These are phyloP conservation scores for Mucor racemosus DNA, from an alignment of 371 early-diverging fungal species.

Conservation along the genomic window DNA sequence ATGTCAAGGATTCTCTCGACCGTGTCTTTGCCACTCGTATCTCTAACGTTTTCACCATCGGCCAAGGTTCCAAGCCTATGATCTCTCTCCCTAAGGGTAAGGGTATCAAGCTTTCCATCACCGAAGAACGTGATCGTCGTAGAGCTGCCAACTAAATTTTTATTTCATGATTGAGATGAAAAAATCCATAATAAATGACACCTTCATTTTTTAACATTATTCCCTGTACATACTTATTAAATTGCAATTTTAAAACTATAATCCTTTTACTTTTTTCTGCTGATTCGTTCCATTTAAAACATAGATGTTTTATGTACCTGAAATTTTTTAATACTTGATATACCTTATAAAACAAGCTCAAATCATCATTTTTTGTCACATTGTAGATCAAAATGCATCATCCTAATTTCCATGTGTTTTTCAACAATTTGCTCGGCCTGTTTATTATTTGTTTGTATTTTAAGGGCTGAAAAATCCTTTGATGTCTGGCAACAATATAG, in stretches of 20 bases:
- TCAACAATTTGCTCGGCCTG: too few relatives aligned
- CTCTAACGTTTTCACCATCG: slow-evolving; percentile 95
- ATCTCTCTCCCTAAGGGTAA: slow-evolving; percentile 97
- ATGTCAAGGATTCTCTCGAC: slow-evolving; percentile 91
- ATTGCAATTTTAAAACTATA: background rate
- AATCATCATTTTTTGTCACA: too few relatives aligned
- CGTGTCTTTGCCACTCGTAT: slow-evolving; percentile 91
- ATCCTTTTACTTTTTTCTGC: background rate
- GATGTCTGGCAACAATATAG: too few relatives aligned
- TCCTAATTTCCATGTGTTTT: too few relatives aligned
- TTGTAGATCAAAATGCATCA: too few relatives aligned
- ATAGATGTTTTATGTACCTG: too few relatives aligned
- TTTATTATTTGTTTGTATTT: too few relatives aligned
- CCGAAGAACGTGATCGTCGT: slow-evolving; percentile 96
- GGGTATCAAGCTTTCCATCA: slow-evolving; percentile 97
- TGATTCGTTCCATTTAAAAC: background rate
- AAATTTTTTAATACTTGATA: too few relatives aligned
- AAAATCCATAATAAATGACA: background rate
- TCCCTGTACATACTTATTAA: slow-evolving; percentile 4
- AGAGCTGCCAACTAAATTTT: slow-evolving; percentile 50
- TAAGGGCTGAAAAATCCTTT: too few relatives aligned
- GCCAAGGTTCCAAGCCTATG: slow-evolving; percentile 74
- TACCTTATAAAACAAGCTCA: too few relatives aligned
- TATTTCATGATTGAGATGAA: background rate
- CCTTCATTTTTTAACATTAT: background rate